Conservation (phyloP, 371 early-diverging fungal genomes). For the Lichtheimia hyalospora region DNA sequence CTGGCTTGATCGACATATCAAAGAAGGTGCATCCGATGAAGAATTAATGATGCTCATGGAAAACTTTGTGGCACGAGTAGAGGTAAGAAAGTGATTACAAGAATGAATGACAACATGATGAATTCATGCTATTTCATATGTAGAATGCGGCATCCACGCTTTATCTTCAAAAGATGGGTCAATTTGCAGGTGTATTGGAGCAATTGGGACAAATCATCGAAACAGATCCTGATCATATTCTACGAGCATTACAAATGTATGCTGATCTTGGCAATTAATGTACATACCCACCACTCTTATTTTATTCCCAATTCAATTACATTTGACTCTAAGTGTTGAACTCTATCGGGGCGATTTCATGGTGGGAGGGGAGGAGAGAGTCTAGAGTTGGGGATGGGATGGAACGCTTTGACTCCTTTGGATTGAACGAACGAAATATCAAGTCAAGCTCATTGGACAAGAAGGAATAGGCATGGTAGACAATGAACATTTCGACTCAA, state of each 20-base stretch:
- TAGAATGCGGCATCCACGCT: slow-evolving; percentile 55
- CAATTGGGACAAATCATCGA: slow-evolving; percentile 47
- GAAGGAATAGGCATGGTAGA: no score
- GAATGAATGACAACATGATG: not conserved
- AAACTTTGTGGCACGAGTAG: slow-evolving; percentile 60
- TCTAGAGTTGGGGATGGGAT: no score
- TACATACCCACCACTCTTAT: not conserved
- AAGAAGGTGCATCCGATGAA: slow-evolving; percentile 50
- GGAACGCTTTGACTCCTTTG: no score
- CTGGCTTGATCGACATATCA: slow-evolving; percentile 16
- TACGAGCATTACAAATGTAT: slow-evolving; percentile 58
- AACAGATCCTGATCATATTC: slow-evolving; percentile 48
- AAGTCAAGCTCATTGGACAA: no score
- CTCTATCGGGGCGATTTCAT: no score
- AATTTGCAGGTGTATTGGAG: slow-evolving; percentile 48
- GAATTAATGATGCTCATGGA: slow-evolving; percentile 59
- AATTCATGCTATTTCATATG: not conserved
- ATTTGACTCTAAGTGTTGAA: no score
- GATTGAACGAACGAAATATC: not conserved
- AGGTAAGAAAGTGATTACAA: slow-evolving; percentile 30
- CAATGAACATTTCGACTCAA: no score
- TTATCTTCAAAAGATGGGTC: slow-evolving; percentile 47
- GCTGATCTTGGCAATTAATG: slow-evolving; percentile 6
- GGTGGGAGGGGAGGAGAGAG: no score
- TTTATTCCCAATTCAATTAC: no score